A percentile compares a stretch with the other conserved stretches of the same genome.
phyloP scores from a whole-genome alignment of 345 rosid genomes.

The Turritis glabra region DNA sequence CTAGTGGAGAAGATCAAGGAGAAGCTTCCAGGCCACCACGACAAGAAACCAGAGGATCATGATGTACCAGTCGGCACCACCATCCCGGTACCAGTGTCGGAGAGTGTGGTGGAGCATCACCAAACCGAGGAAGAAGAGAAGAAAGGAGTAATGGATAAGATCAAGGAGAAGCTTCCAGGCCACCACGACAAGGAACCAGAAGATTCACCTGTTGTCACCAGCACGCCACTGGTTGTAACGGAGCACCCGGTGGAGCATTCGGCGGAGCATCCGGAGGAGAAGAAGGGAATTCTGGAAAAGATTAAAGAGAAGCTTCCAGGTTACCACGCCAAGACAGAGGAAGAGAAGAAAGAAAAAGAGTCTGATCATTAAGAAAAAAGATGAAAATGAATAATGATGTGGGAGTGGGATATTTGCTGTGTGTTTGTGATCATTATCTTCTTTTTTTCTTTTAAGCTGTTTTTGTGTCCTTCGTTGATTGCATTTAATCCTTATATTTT shows the following conservation, averaged over 20 bases:
- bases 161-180: conserved; percentile 69
- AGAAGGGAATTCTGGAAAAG: conserved; percentile 78
- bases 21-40: conserved; percentile 59
- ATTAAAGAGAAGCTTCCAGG: conserved; percentile 89
- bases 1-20: conserved; percentile 61
- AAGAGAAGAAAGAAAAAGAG: conserved; percentile 44
- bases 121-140: conserved; percentile 34
- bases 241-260: neutral
- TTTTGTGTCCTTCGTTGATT: conserved; percentile 19
- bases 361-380: conserved; percentile 9
- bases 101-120: neutral
- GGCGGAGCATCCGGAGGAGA: conserved; percentile 42
- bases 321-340: conserved; percentile 55
- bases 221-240: neutral
- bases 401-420: conserved; percentile 25
- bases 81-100: neutral
- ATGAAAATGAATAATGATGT: conserved; percentile 11
- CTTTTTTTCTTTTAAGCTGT: conserved; percentile 4
- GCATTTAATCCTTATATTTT: neutral
- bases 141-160: conserved; percentile 49
- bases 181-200: conserved; percentile 33
- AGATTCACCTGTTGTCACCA: conserved; percentile 27
- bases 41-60: conserved; percentile 2
- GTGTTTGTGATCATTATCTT: conserved; percentile 9
- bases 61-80: neutral